Evolutionary conservation across 2,329 filamentous ascomycete species (phyloP), one percentile per base, ranked within the genome.

Genomic region (Blumeria hordei): DNA sequence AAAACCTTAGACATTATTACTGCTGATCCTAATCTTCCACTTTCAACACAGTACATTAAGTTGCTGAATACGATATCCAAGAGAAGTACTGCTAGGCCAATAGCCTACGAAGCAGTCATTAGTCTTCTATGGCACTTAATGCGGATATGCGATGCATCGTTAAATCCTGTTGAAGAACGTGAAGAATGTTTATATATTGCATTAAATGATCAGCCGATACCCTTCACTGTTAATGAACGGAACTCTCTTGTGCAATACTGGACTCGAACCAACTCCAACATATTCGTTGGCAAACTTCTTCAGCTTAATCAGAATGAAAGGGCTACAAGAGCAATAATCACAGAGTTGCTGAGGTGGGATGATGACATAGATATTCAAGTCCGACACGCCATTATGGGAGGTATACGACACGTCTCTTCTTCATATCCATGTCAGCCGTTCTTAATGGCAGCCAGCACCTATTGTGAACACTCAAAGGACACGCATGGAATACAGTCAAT

Each of bases 271-370:
- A 59, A 60, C 28, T 58, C 62, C 4, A 77, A 74, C 58, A 68
- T 78, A n/a, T 77, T 83, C 54, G 64, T 82, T 28, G 77, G 80
- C 62, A 85, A 83, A 63, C 70, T 88, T 32, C 70, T 88, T 33
- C 69, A 70, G 18, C 71, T 83, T 52, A 74, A 81, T 58, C 75
- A 81, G 62, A 79, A 78, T 55, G 65, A 67, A 0, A 58, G 63
- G 1, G 69, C 70, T 2, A 77, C 75, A 1, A 70, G 74, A 53
- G 68, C 67, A 11, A 81, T 88, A 54, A 64, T 88, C 52, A 67
- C 66, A 39, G 69, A 72, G 3, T 69, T 87, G 37, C 67, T 84
- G 44, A 66, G 69, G 18, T 64, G 60, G n/a, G 68, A 74, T 18
- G 72, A 74, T 55, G 65, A 68, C 6, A 71, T 79, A 65, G 76